Evolutionary conservation across 192 early-diverging fungal genomes (phyloP).

Genomic region (Coemansia sp.): DNA sequence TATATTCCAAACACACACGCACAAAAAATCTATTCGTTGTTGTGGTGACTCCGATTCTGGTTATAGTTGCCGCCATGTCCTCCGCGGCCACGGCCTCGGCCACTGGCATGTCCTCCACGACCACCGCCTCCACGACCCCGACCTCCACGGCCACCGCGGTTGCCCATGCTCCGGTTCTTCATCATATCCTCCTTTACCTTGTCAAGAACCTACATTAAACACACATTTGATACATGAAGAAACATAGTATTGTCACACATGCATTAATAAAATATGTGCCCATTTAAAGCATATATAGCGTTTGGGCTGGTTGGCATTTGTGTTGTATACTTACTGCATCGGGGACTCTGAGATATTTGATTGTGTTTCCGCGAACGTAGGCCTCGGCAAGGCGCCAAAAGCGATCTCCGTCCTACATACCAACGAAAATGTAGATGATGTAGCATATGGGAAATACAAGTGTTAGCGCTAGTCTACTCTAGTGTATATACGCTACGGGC

Average conservation of each 20-base stretch:
- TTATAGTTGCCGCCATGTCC: conserved; percentile 8
- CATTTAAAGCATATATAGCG: not conserved
- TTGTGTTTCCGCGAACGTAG: conserved; percentile 90
- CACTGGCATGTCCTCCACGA: conserved; percentile 38
- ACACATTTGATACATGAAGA: too few relatives aligned
- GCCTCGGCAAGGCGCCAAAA: conserved; percentile 91
- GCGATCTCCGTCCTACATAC: conserved; percentile 75
- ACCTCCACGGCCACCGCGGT: conserved; percentile 51
- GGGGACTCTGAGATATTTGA: conserved; percentile 81
- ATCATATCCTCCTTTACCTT: conserved; percentile 82
- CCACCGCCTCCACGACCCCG: conserved; percentile 49
- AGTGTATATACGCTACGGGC: not conserved
- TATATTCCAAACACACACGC: too few relatives aligned
- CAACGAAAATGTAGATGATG: not conserved
- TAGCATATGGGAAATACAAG: not conserved
- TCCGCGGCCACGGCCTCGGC: conserved; percentile 50
- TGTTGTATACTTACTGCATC: conserved; percentile 60
- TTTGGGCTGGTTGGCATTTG: not conserved
- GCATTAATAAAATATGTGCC: not conserved
- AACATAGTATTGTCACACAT: not conserved
- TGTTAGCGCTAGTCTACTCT: not conserved
- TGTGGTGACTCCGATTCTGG: conserved; percentile 15
- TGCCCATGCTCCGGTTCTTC: conserved; percentile 52
- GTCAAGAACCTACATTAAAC: conserved; percentile 65
- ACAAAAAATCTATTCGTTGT: conserved; percentile 7